Evolutionary conservation across 192 early-diverging fungal genomes (phyloP), one percentile per base, ranked within the genome.

Genomic region (Phycomyces blakesleeanus): DNA sequence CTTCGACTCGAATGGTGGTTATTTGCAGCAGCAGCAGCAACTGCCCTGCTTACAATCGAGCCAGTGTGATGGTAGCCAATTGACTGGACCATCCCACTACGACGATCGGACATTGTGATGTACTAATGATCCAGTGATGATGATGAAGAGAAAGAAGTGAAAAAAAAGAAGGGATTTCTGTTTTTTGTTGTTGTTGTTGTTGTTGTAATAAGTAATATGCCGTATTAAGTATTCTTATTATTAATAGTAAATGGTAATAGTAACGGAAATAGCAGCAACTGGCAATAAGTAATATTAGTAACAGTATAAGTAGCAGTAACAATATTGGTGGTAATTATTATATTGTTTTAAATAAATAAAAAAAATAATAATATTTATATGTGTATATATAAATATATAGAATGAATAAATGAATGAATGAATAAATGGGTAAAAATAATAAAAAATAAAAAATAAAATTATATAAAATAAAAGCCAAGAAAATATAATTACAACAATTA

Each of bases 21-120:
- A 29, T 69, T 69, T 21, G 68, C 68, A 39, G 68, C 61, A n/a
- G 68, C 68, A 15, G 68, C 68, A 22, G 71, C 71, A 21, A 67
- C 71, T 4, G 71, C 61, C 50, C 71, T 44, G 52, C 63, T 66
- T 3, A 72, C 69, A 14, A 72, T 57, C 25, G 64, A 65, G 20
- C 24, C 50, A 37, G 64, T 60, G n/a, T 59, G 56, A 22, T 63
- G 57, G 39, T 72, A 72, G 37, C 57, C 63, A 34, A 59, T 59
- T 21, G 57, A 53, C 41, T 64, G 63, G 22, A 61, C 69, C 63
- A 72, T 65, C 22, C 57, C 69, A 72, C 64, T 72, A 25, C 58
- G 69, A 22, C 69, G 57, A 59, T 72, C 69, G 20, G 57, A 38
- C 69, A 71, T 71, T 12, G 41, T 50, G 29, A 16, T 15, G 5